A percentile compares a stretch with the other conserved stretches of the same genome.
Evolutionary conservation across 2,329 filamentous ascomycete genomes (phyloP).

Genomic region (Lecanosticta acicola): DNA sequence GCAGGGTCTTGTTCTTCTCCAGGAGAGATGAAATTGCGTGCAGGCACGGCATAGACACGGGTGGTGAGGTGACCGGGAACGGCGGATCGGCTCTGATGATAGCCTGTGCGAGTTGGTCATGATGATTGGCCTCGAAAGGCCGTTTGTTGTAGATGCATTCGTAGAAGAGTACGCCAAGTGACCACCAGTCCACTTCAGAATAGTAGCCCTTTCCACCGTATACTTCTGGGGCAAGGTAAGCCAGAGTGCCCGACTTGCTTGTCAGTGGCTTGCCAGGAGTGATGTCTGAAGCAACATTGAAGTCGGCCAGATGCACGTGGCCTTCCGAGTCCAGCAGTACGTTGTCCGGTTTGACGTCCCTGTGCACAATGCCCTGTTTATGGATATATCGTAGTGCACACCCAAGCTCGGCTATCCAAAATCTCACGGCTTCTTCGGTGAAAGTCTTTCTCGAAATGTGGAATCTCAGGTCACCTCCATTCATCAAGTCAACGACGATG

Average conservation of each 20-base stretch:
- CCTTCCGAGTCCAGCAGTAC: conserved; percentile 81
- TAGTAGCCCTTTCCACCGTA: conserved; percentile 87
- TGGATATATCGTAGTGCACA: conserved; percentile 88
- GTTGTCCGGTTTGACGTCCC: conserved; percentile 89
- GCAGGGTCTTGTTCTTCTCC: conserved; percentile 69
- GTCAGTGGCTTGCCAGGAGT: conserved; percentile 74
- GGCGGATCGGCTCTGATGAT: conserved; percentile 78
- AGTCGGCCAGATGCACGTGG: conserved; percentile 95
- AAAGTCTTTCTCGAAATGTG: conserved; percentile 98
- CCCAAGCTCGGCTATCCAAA: conserved; percentile 93
- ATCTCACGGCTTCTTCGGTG: conserved; percentile 91
- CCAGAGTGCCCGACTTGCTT: conserved; percentile 93
- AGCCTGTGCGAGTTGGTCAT: conserved; percentile 70
- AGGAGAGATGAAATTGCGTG: conserved; percentile 82
- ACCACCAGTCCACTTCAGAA: conserved; percentile 96
- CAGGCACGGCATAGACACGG: conserved; percentile 80
- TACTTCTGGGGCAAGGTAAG: conserved; percentile 92
- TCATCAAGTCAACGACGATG: conserved; percentile 97
- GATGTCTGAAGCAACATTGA: conserved; percentile 96
- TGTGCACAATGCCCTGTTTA: conserved; percentile 78
- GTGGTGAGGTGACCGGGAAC: conserved; percentile 87
- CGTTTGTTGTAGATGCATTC: conserved; percentile 99
- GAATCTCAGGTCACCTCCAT: conserved; percentile 89
- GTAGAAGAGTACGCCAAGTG: conserved; percentile 93
- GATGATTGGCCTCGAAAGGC: conserved; percentile 85